Evolutionary conservation across 768 basidiomycete species (phyloP).

Genomic region (Cystoderma amianthinum): DNA sequence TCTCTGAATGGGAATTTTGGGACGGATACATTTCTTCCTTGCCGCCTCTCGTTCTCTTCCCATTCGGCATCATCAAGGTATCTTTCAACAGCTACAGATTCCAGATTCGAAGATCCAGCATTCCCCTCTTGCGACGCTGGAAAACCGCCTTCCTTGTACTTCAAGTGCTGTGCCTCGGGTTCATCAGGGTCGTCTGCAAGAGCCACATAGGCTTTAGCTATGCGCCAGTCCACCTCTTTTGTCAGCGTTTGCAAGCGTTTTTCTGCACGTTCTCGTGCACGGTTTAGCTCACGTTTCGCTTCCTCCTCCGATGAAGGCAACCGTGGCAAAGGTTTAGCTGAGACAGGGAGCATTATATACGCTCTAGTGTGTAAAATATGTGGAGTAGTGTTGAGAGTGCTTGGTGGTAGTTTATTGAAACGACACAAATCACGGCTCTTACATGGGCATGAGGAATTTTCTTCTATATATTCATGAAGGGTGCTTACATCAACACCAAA

Average conservation of each 20-base stretch:
- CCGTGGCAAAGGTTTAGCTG: conserved; percentile 17
- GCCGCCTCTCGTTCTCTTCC: conserved; percentile 37
- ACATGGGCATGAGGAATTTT: conserved; percentile 10
- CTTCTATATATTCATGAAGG: not conserved
- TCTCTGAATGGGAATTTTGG: conserved; percentile 8
- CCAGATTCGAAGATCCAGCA: conserved; percentile 19
- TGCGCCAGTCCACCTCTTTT: conserved; percentile 62
- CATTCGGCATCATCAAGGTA: conserved; percentile 70
- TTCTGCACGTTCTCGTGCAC: conserved; percentile 48
- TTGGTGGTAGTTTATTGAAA: conserved; percentile 59
- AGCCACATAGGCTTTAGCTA: conserved; percentile 66
- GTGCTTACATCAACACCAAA: conserved; percentile 54
- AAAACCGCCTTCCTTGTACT: conserved; percentile 21
- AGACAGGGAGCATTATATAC: conserved; percentile 46
- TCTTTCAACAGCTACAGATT: conserved; percentile 43
- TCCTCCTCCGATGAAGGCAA: conserved; percentile 17
- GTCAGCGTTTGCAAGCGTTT: conserved; percentile 56
- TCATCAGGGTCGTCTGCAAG: conserved; percentile 43
- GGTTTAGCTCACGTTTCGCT: conserved; percentile 30
- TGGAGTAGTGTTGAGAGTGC: conserved; percentile 62
- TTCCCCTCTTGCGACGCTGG: conserved; percentile 3
- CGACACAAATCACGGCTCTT: conserved; percentile 54
- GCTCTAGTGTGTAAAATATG: conserved; percentile 68
- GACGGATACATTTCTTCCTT: conserved; percentile 13
- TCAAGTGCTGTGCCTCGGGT: conserved; percentile 18